Conservation (phyloP, 2,329 filamentous ascomycete genomes). For the Fusarium redolens region DNA sequence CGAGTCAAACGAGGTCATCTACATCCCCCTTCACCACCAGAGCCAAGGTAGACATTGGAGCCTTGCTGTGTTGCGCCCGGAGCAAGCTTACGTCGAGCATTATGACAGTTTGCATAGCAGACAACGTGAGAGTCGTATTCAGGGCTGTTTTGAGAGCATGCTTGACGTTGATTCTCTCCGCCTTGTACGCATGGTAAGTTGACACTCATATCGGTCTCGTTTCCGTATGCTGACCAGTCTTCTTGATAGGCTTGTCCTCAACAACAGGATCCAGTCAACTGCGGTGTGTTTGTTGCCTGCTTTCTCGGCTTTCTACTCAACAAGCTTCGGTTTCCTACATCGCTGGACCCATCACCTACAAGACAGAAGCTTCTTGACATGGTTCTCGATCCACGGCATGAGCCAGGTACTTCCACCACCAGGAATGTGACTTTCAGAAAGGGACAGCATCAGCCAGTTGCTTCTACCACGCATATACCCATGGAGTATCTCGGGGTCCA, state of each 20-base stretch:
- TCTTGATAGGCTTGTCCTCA: neutral
- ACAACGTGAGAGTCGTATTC: neutral
- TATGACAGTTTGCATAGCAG: neutral
- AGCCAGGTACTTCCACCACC: neutral
- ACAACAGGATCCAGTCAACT: neutral
- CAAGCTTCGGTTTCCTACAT: neutral
- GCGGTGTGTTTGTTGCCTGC: neutral
- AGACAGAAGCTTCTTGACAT: neutral
- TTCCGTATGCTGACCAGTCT: neutral
- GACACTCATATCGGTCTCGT: neutral
- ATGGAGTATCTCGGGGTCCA: neutral
- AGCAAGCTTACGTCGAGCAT: neutral
- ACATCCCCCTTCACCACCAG: neutral
- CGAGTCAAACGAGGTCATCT: too few relatives aligned
- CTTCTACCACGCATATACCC: neutral
- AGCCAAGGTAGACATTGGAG: neutral
- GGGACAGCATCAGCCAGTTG: fast-evolving
- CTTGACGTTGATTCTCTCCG: neutral
- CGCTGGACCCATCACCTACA: neutral
- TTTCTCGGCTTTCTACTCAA: neutral
- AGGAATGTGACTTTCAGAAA: neutral
- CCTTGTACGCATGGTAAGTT: neutral
- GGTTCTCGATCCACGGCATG: neutral
- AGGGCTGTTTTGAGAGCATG: neutral
- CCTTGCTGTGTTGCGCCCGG: neutral